These are phyloP conservation scores for Blastobotrys persicus DNA, from an alignment of 1,139 yeast species.

Conservation along the genomic window DNA sequence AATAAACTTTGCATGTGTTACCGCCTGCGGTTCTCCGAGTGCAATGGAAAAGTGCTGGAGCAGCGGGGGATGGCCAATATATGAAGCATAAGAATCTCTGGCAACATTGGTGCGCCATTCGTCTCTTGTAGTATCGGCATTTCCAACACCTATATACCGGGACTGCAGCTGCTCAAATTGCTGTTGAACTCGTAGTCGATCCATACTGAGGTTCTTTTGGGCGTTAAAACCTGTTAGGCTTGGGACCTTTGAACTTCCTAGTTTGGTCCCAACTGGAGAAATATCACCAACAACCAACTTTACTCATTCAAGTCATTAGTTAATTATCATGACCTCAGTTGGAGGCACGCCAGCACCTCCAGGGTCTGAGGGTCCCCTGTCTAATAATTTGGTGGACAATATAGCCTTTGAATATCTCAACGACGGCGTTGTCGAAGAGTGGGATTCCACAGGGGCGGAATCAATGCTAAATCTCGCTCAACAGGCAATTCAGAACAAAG, in stretches of 20 bases:
- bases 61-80: slow-evolving; percentile 66
- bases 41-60: slow-evolving; percentile 68
- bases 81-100: slow-evolving; percentile 69
- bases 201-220: slow-evolving; percentile 34
- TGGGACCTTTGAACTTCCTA: background rate
- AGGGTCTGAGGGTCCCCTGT: slow-evolving; percentile 1
- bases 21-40: slow-evolving; percentile 50
- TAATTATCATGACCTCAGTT: slow-evolving; percentile 4
- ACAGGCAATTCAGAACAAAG: background rate
- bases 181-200: slow-evolving; percentile 67
- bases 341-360: slow-evolving; percentile 6
- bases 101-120: slow-evolving; percentile 63
- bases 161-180: slow-evolving; percentile 59
- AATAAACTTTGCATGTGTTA: slow-evolving; percentile 51
- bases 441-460: slow-evolving; percentile 23
- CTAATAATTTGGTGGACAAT: background rate
- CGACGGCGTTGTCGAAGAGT: slow-evolving; percentile 20
- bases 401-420: slow-evolving; percentile 18
- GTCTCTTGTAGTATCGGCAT: slow-evolving; percentile 60
- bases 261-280: slow-evolving; percentile 6
- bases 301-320: background rate
- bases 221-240: background rate
- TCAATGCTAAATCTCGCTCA: background rate
- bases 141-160: slow-evolving; percentile 69
- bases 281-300: background rate